Conservation (phyloP, 2,329 filamentous ascomycete species). For the Fusarium annulatum region DNA sequence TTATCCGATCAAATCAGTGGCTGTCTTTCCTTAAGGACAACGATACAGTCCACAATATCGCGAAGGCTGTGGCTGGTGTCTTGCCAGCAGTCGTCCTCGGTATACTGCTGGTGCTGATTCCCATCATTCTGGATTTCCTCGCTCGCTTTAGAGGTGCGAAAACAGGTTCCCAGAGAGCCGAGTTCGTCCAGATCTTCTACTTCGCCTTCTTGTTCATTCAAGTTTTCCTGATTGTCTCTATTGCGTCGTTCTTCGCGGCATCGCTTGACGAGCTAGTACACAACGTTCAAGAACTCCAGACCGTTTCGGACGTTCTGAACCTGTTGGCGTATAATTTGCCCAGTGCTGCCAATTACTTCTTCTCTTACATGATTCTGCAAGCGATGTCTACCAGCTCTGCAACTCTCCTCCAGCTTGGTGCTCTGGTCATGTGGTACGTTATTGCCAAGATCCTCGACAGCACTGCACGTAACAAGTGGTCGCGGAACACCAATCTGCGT, state of each 20-base stretch:
- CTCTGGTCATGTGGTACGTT: conserved; percentile 83
- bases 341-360: conserved; percentile 94
- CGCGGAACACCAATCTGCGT: conserved; percentile 80
- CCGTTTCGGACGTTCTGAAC: no score
- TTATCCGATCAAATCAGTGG: no score
- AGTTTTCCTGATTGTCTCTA: conserved; percentile 90
- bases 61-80: conserved; percentile 80
- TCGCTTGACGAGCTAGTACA: no score
- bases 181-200: conserved; percentile 92
- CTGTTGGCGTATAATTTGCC: conserved; percentile 55
- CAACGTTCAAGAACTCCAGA: no score
- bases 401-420: conserved; percentile 85
- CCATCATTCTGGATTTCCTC: no score
- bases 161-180: conserved; percentile 80
- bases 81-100: conserved; percentile 58
- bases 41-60: conserved; percentile 67
- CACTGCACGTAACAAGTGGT: conserved; percentile 85
- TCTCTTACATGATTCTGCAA: conserved; percentile 97
- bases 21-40: conserved; percentile 52
- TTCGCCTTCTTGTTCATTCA: conserved; percentile 96
- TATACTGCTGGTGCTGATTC: no score
- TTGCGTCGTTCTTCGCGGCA: conserved; percentile 77
- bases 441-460: conserved; percentile 84
- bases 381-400: conserved; percentile 91
- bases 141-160: conserved; percentile 64